These are phyloP conservation scores for Botrytis fabae DNA, from an alignment of 2,329 filamentous ascomycete genomes.

Conservation along the genomic window DNA sequence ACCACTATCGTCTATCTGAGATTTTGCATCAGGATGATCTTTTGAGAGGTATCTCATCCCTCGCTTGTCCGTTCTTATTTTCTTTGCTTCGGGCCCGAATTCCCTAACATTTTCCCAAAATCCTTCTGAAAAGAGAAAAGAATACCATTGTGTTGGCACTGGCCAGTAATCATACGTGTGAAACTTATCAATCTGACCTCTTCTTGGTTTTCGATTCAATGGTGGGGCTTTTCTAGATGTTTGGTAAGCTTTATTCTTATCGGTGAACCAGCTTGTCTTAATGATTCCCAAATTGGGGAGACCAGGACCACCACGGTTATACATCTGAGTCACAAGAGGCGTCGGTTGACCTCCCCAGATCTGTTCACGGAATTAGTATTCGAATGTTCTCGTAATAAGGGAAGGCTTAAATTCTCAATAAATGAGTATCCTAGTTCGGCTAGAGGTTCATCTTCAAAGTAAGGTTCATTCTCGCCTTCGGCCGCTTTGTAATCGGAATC, in stretches of 20 bases:
- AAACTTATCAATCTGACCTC: neutral
- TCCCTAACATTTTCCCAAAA: constrained; percentile 1
- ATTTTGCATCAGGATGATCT: neutral
- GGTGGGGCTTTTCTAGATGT: constrained; percentile 7
- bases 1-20: neutral
- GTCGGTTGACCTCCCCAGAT: constrained; percentile 10
- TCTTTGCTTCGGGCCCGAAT: constrained; percentile 1
- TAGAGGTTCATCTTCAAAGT: constrained; percentile 17
- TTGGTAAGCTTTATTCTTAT: constrained; percentile 5
- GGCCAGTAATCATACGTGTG: constrained; percentile 13
- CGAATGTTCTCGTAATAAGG: neutral
- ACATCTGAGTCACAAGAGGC: neutral
- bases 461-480: constrained; percentile 12
- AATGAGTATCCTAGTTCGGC: constrained; percentile 17
- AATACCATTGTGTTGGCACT: constrained; percentile 5
- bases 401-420: neutral
- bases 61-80: neutral
- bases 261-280: constrained; percentile 13
- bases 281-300: constrained; percentile 1
- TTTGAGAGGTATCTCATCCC: neutral
- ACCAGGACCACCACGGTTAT: constrained; percentile 14
- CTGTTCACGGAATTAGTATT: neutral
- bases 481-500: neutral
- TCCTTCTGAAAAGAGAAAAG: neutral
- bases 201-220: neutral